phyloP scores from a whole-genome alignment of 2,329 filamentous ascomycete species.

The Plectosphaerella plurivora region DNA sequence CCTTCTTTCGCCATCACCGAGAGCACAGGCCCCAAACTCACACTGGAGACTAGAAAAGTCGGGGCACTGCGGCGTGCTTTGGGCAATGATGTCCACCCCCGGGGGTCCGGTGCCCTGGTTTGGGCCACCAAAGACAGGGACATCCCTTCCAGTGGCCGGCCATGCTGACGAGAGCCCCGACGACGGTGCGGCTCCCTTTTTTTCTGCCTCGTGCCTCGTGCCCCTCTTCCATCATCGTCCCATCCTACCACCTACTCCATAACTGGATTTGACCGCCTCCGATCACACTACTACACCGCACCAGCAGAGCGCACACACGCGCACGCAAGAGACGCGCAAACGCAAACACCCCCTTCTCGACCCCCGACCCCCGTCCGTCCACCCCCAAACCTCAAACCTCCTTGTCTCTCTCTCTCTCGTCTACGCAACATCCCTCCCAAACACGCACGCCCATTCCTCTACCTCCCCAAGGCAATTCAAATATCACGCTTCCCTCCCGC shows the following conservation, averaged over 20 bases:
- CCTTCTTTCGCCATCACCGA: conserved; percentile 4
- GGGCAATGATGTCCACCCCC: no score
- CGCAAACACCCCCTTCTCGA: background rate
- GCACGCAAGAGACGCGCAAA: background rate
- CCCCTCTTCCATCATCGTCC: background rate
- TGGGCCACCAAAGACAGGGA: no score
- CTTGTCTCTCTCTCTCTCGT: conserved; percentile 5
- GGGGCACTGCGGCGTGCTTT: no score
- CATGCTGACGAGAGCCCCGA: no score
- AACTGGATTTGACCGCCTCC: no score
- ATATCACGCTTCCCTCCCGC: conserved; percentile 19
- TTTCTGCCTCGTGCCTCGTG: no score
- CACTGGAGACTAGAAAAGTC: background rate
- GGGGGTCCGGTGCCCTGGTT: no score
- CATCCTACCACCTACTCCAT: no score
- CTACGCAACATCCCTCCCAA: conserved; percentile 2
- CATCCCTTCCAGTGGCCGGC: no score
- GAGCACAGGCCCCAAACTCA: background rate
- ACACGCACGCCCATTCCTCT: conserved; percentile 5
- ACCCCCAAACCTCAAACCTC: conserved; percentile 4
- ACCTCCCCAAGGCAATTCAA: conserved; percentile 26
- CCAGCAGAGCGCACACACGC: no score
- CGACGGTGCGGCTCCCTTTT: no score
- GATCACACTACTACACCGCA: no score
- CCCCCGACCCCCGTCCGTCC: background rate